Evolutionary conservation across 2,329 filamentous ascomycete genomes (phyloP).

Genomic region (Botryotinia calthae): DNA sequence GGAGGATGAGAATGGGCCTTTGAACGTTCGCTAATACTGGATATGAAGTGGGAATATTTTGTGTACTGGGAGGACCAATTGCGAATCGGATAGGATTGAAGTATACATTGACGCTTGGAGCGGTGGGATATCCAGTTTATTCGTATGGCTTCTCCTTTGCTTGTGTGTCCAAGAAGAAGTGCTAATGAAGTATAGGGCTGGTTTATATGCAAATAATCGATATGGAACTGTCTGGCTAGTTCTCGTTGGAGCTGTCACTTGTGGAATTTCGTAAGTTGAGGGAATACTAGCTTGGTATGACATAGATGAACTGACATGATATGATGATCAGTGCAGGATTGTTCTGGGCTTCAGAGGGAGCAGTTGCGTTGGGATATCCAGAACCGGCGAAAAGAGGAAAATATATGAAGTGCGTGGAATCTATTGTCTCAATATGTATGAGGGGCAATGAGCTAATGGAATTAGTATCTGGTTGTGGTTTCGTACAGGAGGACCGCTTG

Average conservation of each 20-base stretch:
- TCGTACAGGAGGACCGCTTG: slow-evolving; percentile 41
- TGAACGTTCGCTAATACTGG: slow-evolving; percentile 35
- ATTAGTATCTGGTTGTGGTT: slow-evolving; percentile 43
- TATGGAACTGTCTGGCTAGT: slow-evolving; percentile 43
- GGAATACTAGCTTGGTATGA: background rate
- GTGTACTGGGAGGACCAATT: slow-evolving; percentile 1
- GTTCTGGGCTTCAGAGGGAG: slow-evolving; percentile 44
- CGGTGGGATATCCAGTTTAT: slow-evolving; percentile 44
- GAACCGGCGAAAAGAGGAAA: slow-evolving; percentile 33
- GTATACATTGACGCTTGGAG: slow-evolving; percentile 34
- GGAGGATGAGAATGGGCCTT: background rate
- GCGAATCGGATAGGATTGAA: slow-evolving; percentile 9
- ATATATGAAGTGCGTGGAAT: slow-evolving; percentile 19
- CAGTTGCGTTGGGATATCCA: slow-evolving; percentile 44
- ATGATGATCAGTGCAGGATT: slow-evolving; percentile 38
- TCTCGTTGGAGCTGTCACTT: slow-evolving; percentile 41
- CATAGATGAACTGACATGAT: background rate
- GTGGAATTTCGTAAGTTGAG: slow-evolving; percentile 35
- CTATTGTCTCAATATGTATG: background rate
- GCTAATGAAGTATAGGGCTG: slow-evolving; percentile 38
- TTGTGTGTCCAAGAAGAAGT: background rate
- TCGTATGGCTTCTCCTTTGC: slow-evolving; percentile 23
- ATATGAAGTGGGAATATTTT: slow-evolving; percentile 37
- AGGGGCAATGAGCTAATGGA: background rate
- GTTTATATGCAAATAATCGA: slow-evolving; percentile 42